Base-by-base conservation (phyloP, 306 rosid species). In the Prosopis cineraria region DNA sequence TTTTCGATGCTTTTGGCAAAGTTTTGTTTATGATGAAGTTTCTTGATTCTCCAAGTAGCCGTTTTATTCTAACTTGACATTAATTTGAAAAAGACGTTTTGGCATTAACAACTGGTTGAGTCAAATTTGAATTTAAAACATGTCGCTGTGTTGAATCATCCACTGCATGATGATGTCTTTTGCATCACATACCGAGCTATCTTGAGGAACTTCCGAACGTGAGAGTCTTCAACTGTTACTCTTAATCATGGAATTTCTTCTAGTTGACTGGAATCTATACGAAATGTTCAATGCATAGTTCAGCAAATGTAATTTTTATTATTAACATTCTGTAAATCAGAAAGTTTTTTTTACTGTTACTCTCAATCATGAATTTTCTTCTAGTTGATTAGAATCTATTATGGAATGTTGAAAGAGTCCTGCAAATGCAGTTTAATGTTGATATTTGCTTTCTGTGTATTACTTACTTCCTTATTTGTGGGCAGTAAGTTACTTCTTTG, bases 131-230 rank as follows among this genome's bases (percentile, higher is more conserved):
- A 22, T 27, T 68, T 39, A 58, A 14, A 20, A 36, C 58, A 9
- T 62, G 62, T 50, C 52, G 27, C 7, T 68, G 53, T 27, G 5
- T 53, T 55, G 71, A 84, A 64, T 44, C 40, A 44, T 44, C 44
- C 63, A 50, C 29, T 53, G 65, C 43, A 22, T 59, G 27, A 33
- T 68, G 55, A 22, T 67, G 60, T 74, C n/a, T 12, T 20, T 64
- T 5, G 24, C 27, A 63, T 67, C 40, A 5, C 39, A 27, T 30
- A 39, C 39, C n/a, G n/a, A n/a, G n/a, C n/a, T n/a, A n/a, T n/a
- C 55, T 22, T 44, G 19, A 33, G 9, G 30, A 45, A 14, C 44
- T 48, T 53, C 43, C 62, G 47, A 29, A 40, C 64, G 10, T 40
- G 41, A 20, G 30, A 16, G 20, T 39, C 33, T 47, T 45, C n/a